These are phyloP conservation scores for Cruciata laevipes DNA, from an alignment of 257 asterid species.

Conservation along the genomic window DNA sequence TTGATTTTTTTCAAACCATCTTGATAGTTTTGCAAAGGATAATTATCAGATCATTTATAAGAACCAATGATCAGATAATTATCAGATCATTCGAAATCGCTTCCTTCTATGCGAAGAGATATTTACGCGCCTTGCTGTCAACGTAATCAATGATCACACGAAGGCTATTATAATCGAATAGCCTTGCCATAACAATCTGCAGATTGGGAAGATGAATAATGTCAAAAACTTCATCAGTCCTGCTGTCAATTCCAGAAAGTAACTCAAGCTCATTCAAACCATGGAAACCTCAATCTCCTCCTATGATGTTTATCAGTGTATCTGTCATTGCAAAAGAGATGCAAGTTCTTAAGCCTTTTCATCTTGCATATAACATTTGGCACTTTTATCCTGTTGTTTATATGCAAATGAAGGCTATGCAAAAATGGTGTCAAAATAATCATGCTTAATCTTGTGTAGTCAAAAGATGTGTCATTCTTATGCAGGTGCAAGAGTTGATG, in stretches of 20 bases:
- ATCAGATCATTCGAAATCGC: too few relatives aligned
- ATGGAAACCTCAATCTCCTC: not conserved
- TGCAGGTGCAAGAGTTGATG: constrained; percentile 69
- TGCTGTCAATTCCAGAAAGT: too few relatives aligned
- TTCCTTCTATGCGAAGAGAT: not conserved
- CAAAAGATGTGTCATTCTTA: not conserved
- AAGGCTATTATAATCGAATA: too few relatives aligned
- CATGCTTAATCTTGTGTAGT: not conserved
- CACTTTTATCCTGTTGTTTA: not conserved
- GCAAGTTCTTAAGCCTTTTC: not conserved
- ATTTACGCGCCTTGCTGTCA: not conserved
- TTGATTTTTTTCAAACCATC: too few relatives aligned
- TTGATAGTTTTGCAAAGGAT: too few relatives aligned
- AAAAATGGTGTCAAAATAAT: too few relatives aligned
- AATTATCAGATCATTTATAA: too few relatives aligned
- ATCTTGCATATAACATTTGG: not conserved
- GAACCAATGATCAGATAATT: too few relatives aligned
- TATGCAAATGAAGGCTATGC: not conserved
- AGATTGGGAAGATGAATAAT: constrained; percentile 8
- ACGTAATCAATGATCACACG: too few relatives aligned
- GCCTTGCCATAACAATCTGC: too few relatives aligned
- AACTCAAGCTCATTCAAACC: not conserved
- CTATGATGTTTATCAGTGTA: not conserved
- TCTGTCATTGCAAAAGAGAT: not conserved
- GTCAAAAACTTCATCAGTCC: not conserved